Evolutionary conservation across 257 asterid species (phyloP), one percentile per base, ranked within the genome.

Genomic region (Fraxinus americana): DNA sequence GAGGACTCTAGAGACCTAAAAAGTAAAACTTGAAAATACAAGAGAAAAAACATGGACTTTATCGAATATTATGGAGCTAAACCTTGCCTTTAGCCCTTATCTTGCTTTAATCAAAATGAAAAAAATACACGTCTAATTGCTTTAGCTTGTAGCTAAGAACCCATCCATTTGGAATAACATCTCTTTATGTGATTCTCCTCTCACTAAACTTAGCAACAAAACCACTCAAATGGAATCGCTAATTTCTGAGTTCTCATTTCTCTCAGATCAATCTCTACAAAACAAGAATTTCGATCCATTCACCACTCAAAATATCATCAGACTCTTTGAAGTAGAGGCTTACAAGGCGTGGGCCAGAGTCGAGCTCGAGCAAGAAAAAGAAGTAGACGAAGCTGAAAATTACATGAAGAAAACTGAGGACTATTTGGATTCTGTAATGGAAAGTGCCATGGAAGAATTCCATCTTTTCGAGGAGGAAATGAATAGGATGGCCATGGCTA

Each of bases 341-440:
- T 94, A 91, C 91, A 90, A 84, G 82, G 98, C 96, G 4, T 92
- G 99, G 99, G 98, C 97, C 9, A 83, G 90, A 68, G 88, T 88
- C 73, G 97, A 94, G 82, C 90, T 91, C 30, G 91, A 90, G 38
- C 77, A 77, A 82, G 86, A 84, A 34, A 75, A 45, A 35, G 86
- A 92, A 48, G 85, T 75, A 1, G 70, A 80, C 32, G 72, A 79
- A 9, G 85, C 97, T 2, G 85, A 86, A 76, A 77, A 79, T 6
- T 3, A 43, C 69, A 3, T 90, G 82, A 21, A 71, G n/a, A 91
- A 91, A 43, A 45, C 95, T 4, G 97, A 94, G 78, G 89, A 87
- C 4, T 83, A 90, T 43, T 83, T 92, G 5, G 94, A 92, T 27
- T 88, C 94, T 4, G 96, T 77, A 1, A 94, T 94, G 98, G 98